Conservation (phyloP, 2,329 filamentous ascomycete genomes). For the Penicillium freii region DNA sequence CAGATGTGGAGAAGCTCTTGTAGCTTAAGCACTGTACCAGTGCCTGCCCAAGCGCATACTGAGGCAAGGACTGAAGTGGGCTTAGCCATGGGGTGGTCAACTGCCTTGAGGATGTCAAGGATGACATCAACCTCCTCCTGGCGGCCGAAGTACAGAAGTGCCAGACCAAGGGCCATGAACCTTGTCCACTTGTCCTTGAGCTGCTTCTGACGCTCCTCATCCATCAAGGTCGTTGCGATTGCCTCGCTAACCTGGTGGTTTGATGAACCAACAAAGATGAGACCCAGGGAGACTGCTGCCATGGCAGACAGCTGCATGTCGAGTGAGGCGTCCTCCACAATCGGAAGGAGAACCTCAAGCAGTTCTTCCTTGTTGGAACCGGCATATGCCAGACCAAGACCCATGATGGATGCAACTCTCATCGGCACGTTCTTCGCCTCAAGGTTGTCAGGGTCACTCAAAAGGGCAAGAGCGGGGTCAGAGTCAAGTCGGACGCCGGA, state of each 20-base stretch:
- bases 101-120: constrained; percentile 91
- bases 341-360: constrained; percentile 79
- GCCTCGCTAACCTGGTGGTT: constrained; percentile 88
- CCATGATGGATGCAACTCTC: constrained; percentile 87
- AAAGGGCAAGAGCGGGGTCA: constrained; percentile 82
- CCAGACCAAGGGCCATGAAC: constrained; percentile 91
- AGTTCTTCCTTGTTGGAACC: constrained; percentile 89
- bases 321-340: constrained; percentile 77
- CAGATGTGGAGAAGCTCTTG: constrained; percentile 97
- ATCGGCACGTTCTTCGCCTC: constrained; percentile 74
- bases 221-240: constrained; percentile 87
- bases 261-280: constrained; percentile 90
- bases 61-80: constrained; percentile 92
- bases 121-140: constrained; percentile 99
- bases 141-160: constrained; percentile 89
- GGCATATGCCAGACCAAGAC: constrained; percentile 88
- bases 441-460: constrained; percentile 77
- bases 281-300: constrained; percentile 84
- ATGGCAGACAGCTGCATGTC: constrained; percentile 97
- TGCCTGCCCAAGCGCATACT: constrained; percentile 97
- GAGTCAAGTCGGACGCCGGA: constrained; percentile 85
- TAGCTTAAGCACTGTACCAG: constrained; percentile 92
- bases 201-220: constrained; percentile 86
- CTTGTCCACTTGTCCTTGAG: constrained; percentile 98
- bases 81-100: constrained; percentile 95